Percentiles rank a stretch among this genome's conserved stretches.
Conservation (phyloP, 2,329 filamentous ascomycete genomes). For the Colletotrichum sp. region DNA sequence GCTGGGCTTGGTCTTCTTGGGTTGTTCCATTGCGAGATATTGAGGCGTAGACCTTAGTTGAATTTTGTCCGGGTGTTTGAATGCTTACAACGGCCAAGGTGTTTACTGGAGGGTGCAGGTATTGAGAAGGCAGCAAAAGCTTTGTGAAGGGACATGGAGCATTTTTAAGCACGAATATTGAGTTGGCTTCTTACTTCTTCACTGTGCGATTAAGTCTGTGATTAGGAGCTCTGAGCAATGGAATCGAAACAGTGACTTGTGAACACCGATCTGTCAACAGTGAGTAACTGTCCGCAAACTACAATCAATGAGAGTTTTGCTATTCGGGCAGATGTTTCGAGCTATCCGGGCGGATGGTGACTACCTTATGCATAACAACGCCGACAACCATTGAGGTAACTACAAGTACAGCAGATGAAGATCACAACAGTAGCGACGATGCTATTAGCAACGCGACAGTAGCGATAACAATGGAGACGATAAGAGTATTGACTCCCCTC, state of each 20-base stretch:
- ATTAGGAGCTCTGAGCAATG: neutral
- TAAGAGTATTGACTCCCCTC: accelerated
- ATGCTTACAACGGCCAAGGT: neutral
- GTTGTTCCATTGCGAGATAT: neutral
- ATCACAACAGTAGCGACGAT: neutral
- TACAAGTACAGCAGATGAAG: neutral
- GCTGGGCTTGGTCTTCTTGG: neutral
- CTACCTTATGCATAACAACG: neutral
- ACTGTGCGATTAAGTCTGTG: neutral
- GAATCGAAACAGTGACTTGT: neutral
- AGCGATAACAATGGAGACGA: neutral
- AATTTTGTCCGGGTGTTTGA: neutral
- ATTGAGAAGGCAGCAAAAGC: neutral
- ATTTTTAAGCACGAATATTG: neutral
- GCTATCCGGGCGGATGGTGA: accelerated
- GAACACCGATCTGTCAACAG: neutral
- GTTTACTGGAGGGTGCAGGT: neutral
- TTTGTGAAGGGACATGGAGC: neutral
- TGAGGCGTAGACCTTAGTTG: neutral
- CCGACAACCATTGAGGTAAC: neutral
- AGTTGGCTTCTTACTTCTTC: neutral
- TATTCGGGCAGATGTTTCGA: neutral
- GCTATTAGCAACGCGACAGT: neutral
- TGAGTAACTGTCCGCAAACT: neutral
- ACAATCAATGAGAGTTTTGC: neutral